Conservation (phyloP, 352 stramenopile genomes). For the Phytophthora ohioensis region DNA sequence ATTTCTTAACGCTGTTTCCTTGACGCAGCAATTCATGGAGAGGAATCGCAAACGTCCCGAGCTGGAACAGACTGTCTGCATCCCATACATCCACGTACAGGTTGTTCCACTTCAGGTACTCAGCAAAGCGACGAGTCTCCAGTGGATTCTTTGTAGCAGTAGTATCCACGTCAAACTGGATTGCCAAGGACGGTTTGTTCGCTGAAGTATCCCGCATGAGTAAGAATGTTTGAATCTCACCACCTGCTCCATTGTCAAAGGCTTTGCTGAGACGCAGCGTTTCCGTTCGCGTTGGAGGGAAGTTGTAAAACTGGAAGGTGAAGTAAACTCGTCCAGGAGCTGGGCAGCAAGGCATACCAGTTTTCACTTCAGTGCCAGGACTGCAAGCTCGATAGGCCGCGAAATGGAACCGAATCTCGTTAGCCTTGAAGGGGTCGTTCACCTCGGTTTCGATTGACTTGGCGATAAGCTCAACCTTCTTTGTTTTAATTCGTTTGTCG, state of each 20-base stretch:
- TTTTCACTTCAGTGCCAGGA: slow-evolving; percentile 11
- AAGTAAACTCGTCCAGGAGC: slow-evolving; percentile 79
- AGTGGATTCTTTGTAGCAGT: slow-evolving; percentile 59
- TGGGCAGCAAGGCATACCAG: slow-evolving; percentile 3
- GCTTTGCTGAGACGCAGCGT: slow-evolving; percentile 68
- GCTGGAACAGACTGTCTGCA: slow-evolving; percentile 89
- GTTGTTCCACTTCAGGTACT: slow-evolving; percentile 87
- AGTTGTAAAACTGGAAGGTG: slow-evolving; percentile 95
- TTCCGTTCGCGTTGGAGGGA: slow-evolving; percentile 90
- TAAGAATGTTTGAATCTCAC: slow-evolving; percentile 56
- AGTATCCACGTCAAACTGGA: slow-evolving; percentile 85
- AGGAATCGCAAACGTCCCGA: slow-evolving; percentile 88
- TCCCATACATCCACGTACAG: slow-evolving; percentile 95
- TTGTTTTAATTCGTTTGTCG: slow-evolving; percentile 12
- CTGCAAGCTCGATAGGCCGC: slow-evolving; percentile 71
- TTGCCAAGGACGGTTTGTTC: slow-evolving; percentile 72
- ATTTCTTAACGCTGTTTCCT: slow-evolving; percentile 90
- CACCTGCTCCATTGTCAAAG: slow-evolving; percentile 44
- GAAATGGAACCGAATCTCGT: slow-evolving; percentile 93
- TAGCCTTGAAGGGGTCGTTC: slow-evolving; percentile 74
- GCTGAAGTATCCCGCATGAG: slow-evolving; percentile 69
- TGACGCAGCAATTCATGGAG: slow-evolving; percentile 92
- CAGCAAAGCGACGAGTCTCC: slow-evolving; percentile 82
- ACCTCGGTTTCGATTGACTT: slow-evolving; percentile 81
- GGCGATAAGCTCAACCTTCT: slow-evolving; percentile 6